Base-by-base conservation (phyloP, 495 filamentous ascomycete species). In the Rostrohypoxylon terebratum region DNA sequence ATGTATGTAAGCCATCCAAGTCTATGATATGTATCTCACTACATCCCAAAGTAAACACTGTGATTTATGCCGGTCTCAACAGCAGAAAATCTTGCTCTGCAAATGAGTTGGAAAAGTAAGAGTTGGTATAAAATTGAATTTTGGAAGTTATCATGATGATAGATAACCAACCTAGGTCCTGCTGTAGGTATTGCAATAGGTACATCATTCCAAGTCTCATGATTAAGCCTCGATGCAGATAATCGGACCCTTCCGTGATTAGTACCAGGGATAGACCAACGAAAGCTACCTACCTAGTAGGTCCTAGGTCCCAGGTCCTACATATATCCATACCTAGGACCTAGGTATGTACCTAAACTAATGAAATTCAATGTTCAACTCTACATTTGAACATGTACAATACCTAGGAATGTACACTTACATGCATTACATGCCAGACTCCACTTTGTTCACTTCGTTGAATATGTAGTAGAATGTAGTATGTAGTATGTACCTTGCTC, bases 201-300 rank as follows among this genome's bases (percentile, higher is more conserved):
- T n/a, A n/a, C 9, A 34, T 18, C 13, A 13, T 20, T 10, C 25
- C 54, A 72, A 68, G 72, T 75, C 69, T 75, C 66, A 69, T 75
- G 63, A 69, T 69, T 64, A 59, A 73, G 54, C 63, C 40, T 74
- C 65, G 61, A 74, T 75, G 68, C 70, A 73, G 72, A 75, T 64
- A 68, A 74, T 72, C 67, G 73, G 63, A 68, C 69, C 40, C 72
- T 66, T 68, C 73, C 73, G 63, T 45, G 23, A 44, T 21, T 6
- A 69, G 65, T 45, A 60, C 58, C 51, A 34, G 36, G 38, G 63
- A 38, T 55, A 50, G 38, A 50, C 59, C 11, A 63, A 42, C 64
- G 1, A 8, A 40, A 61, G 44, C 51, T 51, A 57, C 20, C 5
- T 57, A 31, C 16, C 9, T n/a, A n/a, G n/a, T n/a, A n/a, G n/a